phyloP scores from a whole-genome alignment of 2,329 filamentous ascomycete genomes.

The Alternaria gaisen region DNA sequence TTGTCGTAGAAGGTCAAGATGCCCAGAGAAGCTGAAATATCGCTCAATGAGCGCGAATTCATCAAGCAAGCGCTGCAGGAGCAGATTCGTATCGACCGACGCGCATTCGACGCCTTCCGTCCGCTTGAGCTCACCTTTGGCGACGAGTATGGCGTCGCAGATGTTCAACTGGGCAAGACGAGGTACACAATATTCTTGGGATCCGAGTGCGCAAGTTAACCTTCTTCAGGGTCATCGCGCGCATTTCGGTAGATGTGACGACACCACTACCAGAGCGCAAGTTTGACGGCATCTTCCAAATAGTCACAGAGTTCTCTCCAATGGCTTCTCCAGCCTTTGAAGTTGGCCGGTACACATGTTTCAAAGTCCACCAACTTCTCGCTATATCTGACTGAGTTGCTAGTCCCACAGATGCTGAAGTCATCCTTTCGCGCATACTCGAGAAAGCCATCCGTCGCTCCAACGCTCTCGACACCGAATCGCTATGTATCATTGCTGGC shows the following conservation, averaged over 20 bases:
- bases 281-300: constrained; percentile 95
- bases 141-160: constrained; percentile 88
- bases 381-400: constrained; percentile 31
- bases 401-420: constrained; percentile 82
- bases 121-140: constrained; percentile 81
- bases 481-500: constrained; percentile 89
- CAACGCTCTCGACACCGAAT: constrained; percentile 92
- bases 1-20: constrained; percentile 60
- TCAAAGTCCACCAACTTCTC: constrained; percentile 2
- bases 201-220: constrained; percentile 24
- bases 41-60: constrained; percentile 87
- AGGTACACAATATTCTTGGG: constrained; percentile 62
- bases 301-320: constrained; percentile 87
- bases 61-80: constrained; percentile 83
- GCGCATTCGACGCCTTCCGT: constrained; percentile 81
- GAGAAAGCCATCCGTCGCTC: constrained; percentile 95
- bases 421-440: constrained; percentile 84
- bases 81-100: constrained; percentile 83
- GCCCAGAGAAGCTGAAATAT: constrained; percentile 92
- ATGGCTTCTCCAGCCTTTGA: constrained; percentile 94
- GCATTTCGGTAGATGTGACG: constrained; percentile 87
- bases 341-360: constrained; percentile 69
- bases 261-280: constrained; percentile 87
- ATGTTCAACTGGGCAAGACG: constrained; percentile 89
- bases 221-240: constrained; percentile 74